Evolutionary conservation across 164 flowering plant species (phyloP), one percentile per base, ranked within the genome.

Genomic region (Vitis rupestris): DNA sequence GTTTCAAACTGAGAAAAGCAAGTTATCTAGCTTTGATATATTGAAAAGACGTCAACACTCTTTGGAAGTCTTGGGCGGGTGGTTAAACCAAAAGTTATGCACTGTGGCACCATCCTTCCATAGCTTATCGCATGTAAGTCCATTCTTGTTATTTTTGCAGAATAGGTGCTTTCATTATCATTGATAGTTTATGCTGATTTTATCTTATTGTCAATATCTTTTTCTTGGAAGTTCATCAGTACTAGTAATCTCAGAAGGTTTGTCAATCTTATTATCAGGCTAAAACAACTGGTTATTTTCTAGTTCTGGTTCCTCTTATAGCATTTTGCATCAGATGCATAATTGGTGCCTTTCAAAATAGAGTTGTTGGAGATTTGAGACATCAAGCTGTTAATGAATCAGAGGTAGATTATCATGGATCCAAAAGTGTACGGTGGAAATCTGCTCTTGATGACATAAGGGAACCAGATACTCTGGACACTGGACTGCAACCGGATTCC

Each of bases 261-360:
- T 65, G 49, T 80, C 63, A 54, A 65, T 82, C 74, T 77, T 62
- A 70, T 75, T 72, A 74, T 80, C 90, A 83, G 86, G 90, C 78
- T 79, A 83, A 77, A 78, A 55, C 74, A 70, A 74, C 81, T 75
- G 83, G 79, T 75, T 84, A 79, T 77, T 72, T 82, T 73, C 85
- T 85, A 70, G 80, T 82, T 76, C 74, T 87, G 81, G 82, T 81
- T 79, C 83, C 88, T 70, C 73, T 85, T 60, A 67, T 87, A 70
- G 87, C 85, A 72, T 65, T 87, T 75, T 83, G 90, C 84, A 72
- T 80, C 78, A 70, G 82, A 80, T 81, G 79, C 82, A 72, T 86
- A 50, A 64, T 79, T 61, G 64, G 69, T 57, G 75, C 76, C 10
- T 70, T 82, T 63, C 78, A 69, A 53, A 74, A 70, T 64, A 75